Evolutionary conservation across 2,329 filamentous ascomycete genomes (phyloP).

Genomic region (Colletotrichum sp.): DNA sequence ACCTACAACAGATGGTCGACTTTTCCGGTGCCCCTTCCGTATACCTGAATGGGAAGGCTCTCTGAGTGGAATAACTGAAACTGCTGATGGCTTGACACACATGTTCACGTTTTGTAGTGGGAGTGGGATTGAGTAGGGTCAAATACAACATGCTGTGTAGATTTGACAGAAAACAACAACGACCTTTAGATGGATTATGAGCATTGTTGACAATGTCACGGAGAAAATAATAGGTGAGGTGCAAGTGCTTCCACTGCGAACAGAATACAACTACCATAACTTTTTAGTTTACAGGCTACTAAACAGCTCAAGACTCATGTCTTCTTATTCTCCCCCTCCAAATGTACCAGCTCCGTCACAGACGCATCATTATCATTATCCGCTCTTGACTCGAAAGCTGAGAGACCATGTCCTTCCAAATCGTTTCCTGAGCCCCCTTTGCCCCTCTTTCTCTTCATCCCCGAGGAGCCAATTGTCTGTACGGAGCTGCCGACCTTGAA

Average conservation of each 20-base stretch:
- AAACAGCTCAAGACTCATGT: background rate
- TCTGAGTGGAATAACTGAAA: fast-evolving
- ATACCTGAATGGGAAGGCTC: background rate
- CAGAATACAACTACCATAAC: background rate
- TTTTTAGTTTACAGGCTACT: no score
- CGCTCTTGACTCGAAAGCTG: background rate
- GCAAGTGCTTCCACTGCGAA: background rate
- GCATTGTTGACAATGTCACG: fast-evolving
- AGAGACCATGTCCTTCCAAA: background rate
- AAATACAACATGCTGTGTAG: no score
- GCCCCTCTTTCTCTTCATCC: background rate
- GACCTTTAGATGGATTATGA: background rate
- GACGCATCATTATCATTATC: background rate
- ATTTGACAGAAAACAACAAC: no score
- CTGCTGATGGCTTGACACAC: background rate
- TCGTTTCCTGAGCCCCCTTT: background rate
- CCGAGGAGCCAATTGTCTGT: background rate
- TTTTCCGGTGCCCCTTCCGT: background rate
- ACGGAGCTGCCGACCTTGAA: background rate
- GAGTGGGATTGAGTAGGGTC: background rate
- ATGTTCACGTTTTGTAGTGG: background rate
- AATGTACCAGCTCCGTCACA: background rate
- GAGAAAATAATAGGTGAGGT: background rate
- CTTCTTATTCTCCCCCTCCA: background rate
- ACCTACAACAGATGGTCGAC: background rate